Evolutionary conservation across 345 rosid genomes (phyloP), one percentile per base, ranked within the genome.

Genomic region (Abelmoschus esculentus): DNA sequence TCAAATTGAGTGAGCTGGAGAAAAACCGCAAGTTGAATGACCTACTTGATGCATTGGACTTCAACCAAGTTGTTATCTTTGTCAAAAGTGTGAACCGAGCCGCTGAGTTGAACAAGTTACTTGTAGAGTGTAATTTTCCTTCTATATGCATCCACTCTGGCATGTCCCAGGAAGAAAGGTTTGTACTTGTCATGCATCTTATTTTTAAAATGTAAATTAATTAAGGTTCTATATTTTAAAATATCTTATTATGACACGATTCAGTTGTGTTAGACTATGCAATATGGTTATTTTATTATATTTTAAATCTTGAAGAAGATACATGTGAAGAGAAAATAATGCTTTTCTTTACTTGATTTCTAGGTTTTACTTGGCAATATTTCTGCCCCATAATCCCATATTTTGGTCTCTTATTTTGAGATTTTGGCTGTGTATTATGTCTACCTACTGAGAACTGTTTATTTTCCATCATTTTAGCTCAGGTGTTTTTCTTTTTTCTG

Each of bases 161-260:
- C 79, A 96, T 92, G 98, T 89, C 98, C 18, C 98, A 96, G 76
- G 99, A 96, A 75, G 99, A 96, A 76, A 92, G 98, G 99, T 96
- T 53, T 63, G 75, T 55, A 28, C 17, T 6, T 17, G 0, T 70
- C 52, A 2, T 38, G 18, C 52, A 7, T 58, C 31, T 2, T 32
- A 3, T 38, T 61, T 14, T 62, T 44, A n/a, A 22, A 3, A 44
- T 12, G 22, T 62, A 62, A 19, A 19, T 62, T 29, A 38, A 3
- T 9, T 5, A 62, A 62, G 29, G 66, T 11, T 6, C 18, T 28
- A 22, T 61, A 28, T 56, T 9, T 8, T 19, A 1, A 36, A 5
- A 53, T 38, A 38, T 38, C 5, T 22, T 56, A 56, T 4, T 56
- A 19, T 44, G 32, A 42, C 52, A 44, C 46, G 54, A 65, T 13